A percentile compares a stretch with the other conserved stretches of the same genome.
Evolutionary conservation across 352 stramenopile genomes (phyloP).

Genomic region (Phytophthora uliginosa): DNA sequence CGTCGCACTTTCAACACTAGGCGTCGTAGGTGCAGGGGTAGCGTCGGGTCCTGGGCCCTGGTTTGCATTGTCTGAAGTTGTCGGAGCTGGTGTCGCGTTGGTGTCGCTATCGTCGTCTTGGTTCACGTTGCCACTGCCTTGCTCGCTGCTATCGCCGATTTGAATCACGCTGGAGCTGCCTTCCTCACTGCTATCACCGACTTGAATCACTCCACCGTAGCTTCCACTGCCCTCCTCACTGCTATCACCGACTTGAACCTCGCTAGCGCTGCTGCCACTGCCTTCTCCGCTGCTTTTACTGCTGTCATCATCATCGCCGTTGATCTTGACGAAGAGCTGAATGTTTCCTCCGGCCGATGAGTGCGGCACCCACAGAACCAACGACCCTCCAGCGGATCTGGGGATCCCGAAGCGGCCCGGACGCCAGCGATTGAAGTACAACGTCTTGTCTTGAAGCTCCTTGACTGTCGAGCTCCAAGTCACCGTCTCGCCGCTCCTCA

Average conservation of each 20-base stretch:
- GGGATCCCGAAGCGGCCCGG: slow-evolving; percentile 43
- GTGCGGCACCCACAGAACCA: slow-evolving; percentile 54
- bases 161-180: background rate
- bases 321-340: slow-evolving; percentile 47
- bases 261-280: background rate
- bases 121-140: background rate
- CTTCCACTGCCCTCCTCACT: background rate
- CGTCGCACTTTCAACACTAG: slow-evolving; percentile 7
- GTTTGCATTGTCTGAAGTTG: background rate
- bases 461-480: slow-evolving; percentile 48
- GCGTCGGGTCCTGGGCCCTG: background rate
- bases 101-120: background rate
- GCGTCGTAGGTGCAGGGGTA: slow-evolving; percentile 3
- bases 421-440: slow-evolving; percentile 66
- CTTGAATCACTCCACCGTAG: background rate
- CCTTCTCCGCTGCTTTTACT: slow-evolving; percentile 6
- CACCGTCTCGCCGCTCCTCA: slow-evolving; percentile 46
- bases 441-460: slow-evolving; percentile 53
- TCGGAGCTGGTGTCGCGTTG: slow-evolving; percentile 9
- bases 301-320: slow-evolving; percentile 22
- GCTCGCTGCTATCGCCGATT: background rate
- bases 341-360: slow-evolving; percentile 40
- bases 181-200: background rate
- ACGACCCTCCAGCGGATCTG: slow-evolving; percentile 44
- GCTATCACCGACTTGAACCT: background rate